Conservation (phyloP, 805 yeast genomes). For the Brettanomyces nanus region DNA sequence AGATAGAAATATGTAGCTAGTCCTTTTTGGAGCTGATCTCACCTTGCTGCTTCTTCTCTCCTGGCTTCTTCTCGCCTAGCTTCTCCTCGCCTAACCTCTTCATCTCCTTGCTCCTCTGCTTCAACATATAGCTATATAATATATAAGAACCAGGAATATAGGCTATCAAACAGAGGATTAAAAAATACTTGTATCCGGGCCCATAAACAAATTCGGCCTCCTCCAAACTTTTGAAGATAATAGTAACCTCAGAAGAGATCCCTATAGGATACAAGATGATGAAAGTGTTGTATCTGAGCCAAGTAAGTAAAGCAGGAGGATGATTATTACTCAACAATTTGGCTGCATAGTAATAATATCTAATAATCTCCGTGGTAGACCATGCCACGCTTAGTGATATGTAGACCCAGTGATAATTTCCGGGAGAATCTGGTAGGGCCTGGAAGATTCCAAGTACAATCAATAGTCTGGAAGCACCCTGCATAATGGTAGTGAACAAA, state of each 20-base stretch:
- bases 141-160: constrained; percentile 86
- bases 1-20: too few relatives aligned
- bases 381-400: constrained; percentile 70
- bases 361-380: constrained; percentile 88
- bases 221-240: constrained; percentile 63
- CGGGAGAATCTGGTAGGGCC: constrained; percentile 65
- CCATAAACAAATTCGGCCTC: constrained; percentile 51
- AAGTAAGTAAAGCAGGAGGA: constrained; percentile 52
- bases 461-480: constrained; percentile 77
- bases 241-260: constrained; percentile 72
- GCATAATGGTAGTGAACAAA: constrained; percentile 72
- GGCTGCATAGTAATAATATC: constrained; percentile 83
- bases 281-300: constrained; percentile 79
- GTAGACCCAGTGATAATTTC: constrained; percentile 51
- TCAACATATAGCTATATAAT: constrained; percentile 80
- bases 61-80: neutral
- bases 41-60: too few relatives aligned
- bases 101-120: constrained; percentile 75
- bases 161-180: constrained; percentile 49
- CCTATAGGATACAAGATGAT: constrained; percentile 84
- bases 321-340: constrained; percentile 41
- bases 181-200: constrained; percentile 41
- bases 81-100: constrained; percentile 26
- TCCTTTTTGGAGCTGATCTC: too few relatives aligned
- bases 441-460: constrained; percentile 78